Conservation (phyloP, 2,329 filamentous ascomycete species). For the Xylaria hypoxylon region DNA sequence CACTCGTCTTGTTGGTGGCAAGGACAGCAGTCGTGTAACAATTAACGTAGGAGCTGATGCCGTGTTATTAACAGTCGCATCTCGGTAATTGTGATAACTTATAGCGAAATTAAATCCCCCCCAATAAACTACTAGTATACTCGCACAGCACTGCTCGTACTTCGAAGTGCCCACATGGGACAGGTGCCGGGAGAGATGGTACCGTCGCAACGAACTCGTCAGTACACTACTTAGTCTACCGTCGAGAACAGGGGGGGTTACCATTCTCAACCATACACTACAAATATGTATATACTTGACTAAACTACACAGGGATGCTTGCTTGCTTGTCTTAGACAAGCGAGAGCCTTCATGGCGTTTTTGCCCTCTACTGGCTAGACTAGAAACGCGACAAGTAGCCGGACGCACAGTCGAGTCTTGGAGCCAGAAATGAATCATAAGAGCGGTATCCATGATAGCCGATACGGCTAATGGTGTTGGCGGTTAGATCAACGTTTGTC, state of each 20-base stretch:
- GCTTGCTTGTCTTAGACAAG: background rate
- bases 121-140: background rate
- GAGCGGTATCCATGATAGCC: background rate
- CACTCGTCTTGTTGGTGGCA: constrained; percentile 5
- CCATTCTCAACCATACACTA: background rate
- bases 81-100: constrained; percentile 10
- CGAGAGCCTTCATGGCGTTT: background rate
- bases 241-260: constrained; percentile 9
- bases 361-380: too few relatives aligned
- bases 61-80: constrained; percentile 5
- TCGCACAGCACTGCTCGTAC: too few relatives aligned
- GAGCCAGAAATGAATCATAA: background rate
- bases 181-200: background rate
- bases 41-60: constrained; percentile 4
- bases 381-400: too few relatives aligned
- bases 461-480: background rate
- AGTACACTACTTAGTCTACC: background rate
- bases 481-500: constrained; percentile 3
- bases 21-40: constrained; percentile 10
- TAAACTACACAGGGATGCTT: background rate
- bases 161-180: constrained; percentile 9
- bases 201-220: background rate
- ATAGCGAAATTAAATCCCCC: constrained; percentile 6
- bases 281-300: background rate
- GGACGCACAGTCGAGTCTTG: too few relatives aligned